Base-by-base conservation (phyloP, 805 yeast genomes). In the Yarrowia sp. region DNA sequence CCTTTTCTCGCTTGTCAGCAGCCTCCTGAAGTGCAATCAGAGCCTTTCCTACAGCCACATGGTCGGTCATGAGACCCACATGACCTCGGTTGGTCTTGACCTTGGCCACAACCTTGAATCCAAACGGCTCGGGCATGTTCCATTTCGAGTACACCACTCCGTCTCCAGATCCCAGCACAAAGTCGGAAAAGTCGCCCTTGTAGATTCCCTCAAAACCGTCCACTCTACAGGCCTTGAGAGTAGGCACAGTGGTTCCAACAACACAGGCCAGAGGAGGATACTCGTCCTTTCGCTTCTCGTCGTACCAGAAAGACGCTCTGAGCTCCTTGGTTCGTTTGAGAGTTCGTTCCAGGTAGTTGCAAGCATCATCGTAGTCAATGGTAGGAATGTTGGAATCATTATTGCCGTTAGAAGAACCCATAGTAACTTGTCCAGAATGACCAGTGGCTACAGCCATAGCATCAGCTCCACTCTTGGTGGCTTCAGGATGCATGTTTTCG, bases 121-220 rank as follows among this genome's bases (percentile, higher is more conserved):
- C 96, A 67, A 81, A 81, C 44, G 77, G 76, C 68, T 88, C 89
- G 0, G 97, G 98, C 83, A 92, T 83, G 56, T 89, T 75, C 88
- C 92, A 88, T 67, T 83, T 83, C 68, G 88, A 89, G 74, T 89
- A 89, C 1, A 90, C 90, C 19, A 92, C 97, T 46, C 98, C 98
- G 74, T 92, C 98, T 16, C 98, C 98, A 4, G 90, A 90, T 0
- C 96, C 96, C 71, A 90, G 92, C 70, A 82, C 84, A 70, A 90
- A 88, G 70, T 89, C 87, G 67, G 82, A 85, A 76, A 89, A 92
- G 68, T 84, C 82, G 3, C 96, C 97, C 41, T 82, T 80, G 65
- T 77, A 80, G 66, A 92, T 85, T 38, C 85, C 95, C 46, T 86
- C 82, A 11, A 72, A 72, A 6, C 86, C 83, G 33, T 79, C 73